Evolutionary conservation across 208 protist genomes (phyloP).

Genomic region (Tetramitus jugosus): DNA sequence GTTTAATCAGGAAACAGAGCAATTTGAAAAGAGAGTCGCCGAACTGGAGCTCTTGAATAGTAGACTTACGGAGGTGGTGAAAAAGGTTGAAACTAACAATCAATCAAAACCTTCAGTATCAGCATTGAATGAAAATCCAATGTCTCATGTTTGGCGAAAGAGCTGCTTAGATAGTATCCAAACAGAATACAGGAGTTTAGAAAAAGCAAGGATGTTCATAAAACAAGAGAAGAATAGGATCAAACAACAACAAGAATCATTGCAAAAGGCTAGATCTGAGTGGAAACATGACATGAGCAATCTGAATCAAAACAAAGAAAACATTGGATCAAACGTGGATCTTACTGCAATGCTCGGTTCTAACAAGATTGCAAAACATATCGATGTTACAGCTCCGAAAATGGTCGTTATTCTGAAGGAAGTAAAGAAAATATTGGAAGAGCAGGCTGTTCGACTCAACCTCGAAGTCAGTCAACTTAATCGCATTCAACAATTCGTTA

Average conservation of each 20-base stretch:
- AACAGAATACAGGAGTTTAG: neutral
- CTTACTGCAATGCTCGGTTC: too few species aligned
- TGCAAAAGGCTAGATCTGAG: neutral
- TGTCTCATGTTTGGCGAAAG: neutral
- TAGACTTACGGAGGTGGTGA: neutral
- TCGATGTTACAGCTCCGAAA: too few species aligned
- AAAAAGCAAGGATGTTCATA: neutral
- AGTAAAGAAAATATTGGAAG: neutral
- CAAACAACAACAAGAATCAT: neutral
- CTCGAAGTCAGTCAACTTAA: neutral
- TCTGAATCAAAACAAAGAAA: neutral
- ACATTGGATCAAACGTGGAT: too few species aligned
- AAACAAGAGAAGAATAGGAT: slow-evolving; percentile 1
- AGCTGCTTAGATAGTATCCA: neutral
- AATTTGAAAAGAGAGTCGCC: neutral
- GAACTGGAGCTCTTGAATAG: neutral
- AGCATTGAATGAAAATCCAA: neutral
- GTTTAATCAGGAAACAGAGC: neutral
- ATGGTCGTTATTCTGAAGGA: slow-evolving; percentile 3
- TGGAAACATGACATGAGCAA: neutral
- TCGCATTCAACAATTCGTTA: slow-evolving; percentile 3
- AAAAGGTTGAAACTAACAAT: neutral
- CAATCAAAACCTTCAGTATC: neutral
- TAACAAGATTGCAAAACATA: neutral
- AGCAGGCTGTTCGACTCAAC: neutral